A percentile compares a stretch with the other conserved stretches of the same genome.
phyloP scores from a whole-genome alignment of 805 yeast species.

The Candida germanica region DNA sequence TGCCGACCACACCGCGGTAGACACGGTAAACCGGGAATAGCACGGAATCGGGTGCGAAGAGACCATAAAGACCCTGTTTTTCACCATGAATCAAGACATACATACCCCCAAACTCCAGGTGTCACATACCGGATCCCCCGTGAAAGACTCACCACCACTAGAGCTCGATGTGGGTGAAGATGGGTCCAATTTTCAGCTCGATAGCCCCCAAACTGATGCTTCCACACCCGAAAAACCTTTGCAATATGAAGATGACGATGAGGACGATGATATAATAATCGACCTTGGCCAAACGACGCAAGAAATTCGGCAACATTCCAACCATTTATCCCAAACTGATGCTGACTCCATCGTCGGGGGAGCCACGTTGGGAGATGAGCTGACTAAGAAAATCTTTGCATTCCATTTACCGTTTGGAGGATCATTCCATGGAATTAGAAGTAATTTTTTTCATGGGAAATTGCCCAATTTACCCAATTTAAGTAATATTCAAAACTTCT shows the following conservation, averaged over 20 bases:
- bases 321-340: slow-evolving; percentile 19
- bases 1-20: too few relatives aligned
- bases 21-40: too few relatives aligned
- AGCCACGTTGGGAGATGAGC: slow-evolving; percentile 26
- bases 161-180: too few relatives aligned
- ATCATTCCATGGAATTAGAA: slow-evolving; percentile 21
- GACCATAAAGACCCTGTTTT: too few relatives aligned
- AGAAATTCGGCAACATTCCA: neutral
- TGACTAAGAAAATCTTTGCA: slow-evolving; percentile 45
- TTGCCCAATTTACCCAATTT: slow-evolving; percentile 4
- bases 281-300: neutral
- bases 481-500: slow-evolving; percentile 1
- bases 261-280: neutral
- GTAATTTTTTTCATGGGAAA: slow-evolving; percentile 15
- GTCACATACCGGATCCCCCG: too few relatives aligned
- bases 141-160: too few relatives aligned
- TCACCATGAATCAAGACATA: too few relatives aligned
- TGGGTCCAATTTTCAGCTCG: too few relatives aligned
- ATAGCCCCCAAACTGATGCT: neutral
- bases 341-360: slow-evolving; percentile 56
- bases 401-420: slow-evolving; percentile 62
- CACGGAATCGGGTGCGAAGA: too few relatives aligned
- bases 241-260: too few relatives aligned
- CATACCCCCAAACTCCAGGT: too few relatives aligned
- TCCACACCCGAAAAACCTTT: too few relatives aligned